Evolutionary conservation across 2,329 filamentous ascomycete species (phyloP).

Genomic region (Torrubiella hemipterigena): DNA sequence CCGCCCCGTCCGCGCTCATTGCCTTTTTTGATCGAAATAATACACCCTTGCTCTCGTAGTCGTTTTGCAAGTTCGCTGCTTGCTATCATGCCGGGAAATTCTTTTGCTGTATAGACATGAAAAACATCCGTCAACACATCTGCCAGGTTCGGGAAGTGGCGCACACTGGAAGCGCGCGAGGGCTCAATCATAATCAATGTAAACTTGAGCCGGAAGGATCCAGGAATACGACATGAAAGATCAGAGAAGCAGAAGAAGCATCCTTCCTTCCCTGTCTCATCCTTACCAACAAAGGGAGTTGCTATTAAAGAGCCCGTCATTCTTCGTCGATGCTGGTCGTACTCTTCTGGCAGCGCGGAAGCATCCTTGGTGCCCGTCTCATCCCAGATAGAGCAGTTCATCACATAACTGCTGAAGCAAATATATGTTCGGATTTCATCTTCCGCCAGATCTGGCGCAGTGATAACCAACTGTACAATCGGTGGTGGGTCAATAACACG

Average conservation of each 20-base stretch:
- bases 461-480: constrained; percentile 62
- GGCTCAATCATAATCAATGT: constrained; percentile 62
- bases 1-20: constrained; percentile 37
- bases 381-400: constrained; percentile 69
- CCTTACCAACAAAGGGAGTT: constrained; percentile 63
- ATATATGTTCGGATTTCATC: constrained; percentile 41
- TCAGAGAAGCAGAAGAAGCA: constrained; percentile 84
- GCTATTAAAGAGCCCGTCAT: constrained; percentile 74
- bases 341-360: constrained; percentile 60
- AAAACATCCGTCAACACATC: constrained; percentile 57
- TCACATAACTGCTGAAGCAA: constrained; percentile 54
- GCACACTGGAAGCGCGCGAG: constrained; percentile 30
- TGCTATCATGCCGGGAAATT: constrained; percentile 74
- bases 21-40: constrained; percentile 79
- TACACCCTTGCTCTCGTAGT: constrained; percentile 67
- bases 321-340: constrained; percentile 58
- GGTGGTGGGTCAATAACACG: constrained; percentile 75
- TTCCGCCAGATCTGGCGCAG: constrained; percentile 39
- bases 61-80: constrained; percentile 63
- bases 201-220: constrained; percentile 64
- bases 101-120: constrained; percentile 71
- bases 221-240: constrained; percentile 66
- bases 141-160: constrained; percentile 36
- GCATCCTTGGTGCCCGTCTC: constrained; percentile 55
- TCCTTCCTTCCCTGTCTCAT: constrained; percentile 61